Evolutionary conservation across 148 eudicot genomes (phyloP), one percentile per base, ranked within the genome.

Genomic region (Persicaria tinctoria): DNA sequence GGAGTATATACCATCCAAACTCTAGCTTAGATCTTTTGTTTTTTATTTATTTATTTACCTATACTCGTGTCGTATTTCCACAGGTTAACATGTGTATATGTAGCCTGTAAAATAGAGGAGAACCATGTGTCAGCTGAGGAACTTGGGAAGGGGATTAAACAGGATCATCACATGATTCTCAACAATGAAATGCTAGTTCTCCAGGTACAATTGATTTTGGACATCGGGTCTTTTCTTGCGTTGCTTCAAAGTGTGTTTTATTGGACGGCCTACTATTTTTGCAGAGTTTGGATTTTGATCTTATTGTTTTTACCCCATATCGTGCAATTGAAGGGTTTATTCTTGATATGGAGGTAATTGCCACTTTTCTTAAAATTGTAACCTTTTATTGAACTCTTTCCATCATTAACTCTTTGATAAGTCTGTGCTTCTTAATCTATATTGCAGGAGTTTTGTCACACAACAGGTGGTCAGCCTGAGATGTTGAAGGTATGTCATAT

Each of bases 41-140:
- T 66, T 41, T 32, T 32, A 32, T 32, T 32, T 32, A 32, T 32
- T 32, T 32, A 32, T 32, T 32, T 0, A 44, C 14, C 4, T 13
- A 44, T 38, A 9, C 4, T 3, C 13, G 18, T 66, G 16, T 13
- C 46, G 56, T 51, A 55, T 74, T 16, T 51, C n/a, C 75, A 68
- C 88, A 90, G 99, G 99, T 85, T 95, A 77, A 95, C 99, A 45
- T 90, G 97, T 84, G 86, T 95, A 77, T 95, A 95, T 86, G 83
- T 89, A 83, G 99, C 99, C 68, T 95, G 99, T 83, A 95, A 95
- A 86, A 93, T 88, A 76, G 99, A 95, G 85, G 99, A 95, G 85
- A 95, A 90, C 81, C 99, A 95, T 76, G 99, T 95, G 44, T 88
- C 99, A 50, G 97, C 99, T 3, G 99, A 95, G 84, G 97, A 95